phyloP scores from a whole-genome alignment of 1,139 yeast genomes.

The Diutina pseudorugosa region DNA sequence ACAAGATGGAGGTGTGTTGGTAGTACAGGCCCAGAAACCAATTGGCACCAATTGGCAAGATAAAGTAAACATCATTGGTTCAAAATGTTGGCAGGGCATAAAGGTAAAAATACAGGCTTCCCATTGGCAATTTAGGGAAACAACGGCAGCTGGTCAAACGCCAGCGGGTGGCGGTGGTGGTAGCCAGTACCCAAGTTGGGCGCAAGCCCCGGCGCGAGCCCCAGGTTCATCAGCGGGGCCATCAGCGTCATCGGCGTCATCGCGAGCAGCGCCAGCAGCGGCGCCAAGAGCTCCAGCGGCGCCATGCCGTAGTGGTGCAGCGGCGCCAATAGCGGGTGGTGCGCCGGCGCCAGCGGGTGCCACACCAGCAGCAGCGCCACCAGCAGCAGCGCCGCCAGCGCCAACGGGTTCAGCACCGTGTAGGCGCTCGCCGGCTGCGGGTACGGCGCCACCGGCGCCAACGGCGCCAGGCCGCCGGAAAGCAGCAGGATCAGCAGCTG shows the following conservation, averaged over 20 bases:
- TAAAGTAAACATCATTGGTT: too few relatives aligned
- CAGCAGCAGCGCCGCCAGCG: neutral
- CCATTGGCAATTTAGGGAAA: neutral
- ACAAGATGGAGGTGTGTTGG: neutral
- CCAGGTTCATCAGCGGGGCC: neutral
- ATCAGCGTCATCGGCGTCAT: neutral
- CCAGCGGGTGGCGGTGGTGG: neutral
- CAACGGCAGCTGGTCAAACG: neutral
- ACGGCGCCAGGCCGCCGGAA: neutral
- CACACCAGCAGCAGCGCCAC: neutral
- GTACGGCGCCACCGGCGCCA: neutral
- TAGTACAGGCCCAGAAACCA: neutral
- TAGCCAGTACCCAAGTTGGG: neutral
- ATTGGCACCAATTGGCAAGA: too few relatives aligned
- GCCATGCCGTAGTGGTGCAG: neutral
- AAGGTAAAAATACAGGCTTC: neutral
- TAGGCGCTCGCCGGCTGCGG: neutral
- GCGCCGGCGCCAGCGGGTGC: neutral
- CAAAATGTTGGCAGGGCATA: too few relatives aligned
- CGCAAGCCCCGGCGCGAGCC: neutral
- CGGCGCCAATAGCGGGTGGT: neutral
- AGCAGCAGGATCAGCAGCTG: neutral
- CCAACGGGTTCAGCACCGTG: neutral
- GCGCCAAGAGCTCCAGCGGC: neutral
- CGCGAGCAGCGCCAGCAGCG: neutral